Evolutionary conservation across 1,284 basidiomycete species (phyloP), one percentile per base, ranked within the genome.

Genomic region (Macrocybe sp.): DNA sequence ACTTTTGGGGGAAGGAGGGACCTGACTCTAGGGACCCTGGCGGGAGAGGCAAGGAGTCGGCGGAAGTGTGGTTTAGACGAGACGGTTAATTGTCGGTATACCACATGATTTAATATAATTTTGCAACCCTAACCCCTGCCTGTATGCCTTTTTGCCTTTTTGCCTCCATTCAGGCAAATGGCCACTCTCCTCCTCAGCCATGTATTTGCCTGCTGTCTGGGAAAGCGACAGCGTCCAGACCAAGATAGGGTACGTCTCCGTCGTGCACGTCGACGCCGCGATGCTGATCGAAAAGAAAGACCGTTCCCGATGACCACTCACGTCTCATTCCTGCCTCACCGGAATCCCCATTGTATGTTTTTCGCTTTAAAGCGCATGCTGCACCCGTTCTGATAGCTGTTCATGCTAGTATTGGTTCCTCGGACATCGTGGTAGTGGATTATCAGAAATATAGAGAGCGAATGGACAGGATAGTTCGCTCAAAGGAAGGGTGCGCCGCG

Each of bases 1-100:
- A 61, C 6, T 64, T 69, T 51, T 68, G 66, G 66, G 67, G 67
- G 0, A 67, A 60, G 52, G 59, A 62, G 37, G 67, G 67, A 4
- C 52, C 51, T 6, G 62, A 64, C 44, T 62, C 64, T 7, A 51
- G 51, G 22, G 48, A 51, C 2, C 66, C 64, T 1, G 51, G 37
- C 9, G 66, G 64, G 0, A 39, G 4, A 4, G 66, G 63, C 2
- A 66, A 64, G 52, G 60, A 60, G 11, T 55, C 60, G 22, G 68
- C 68, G 7, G 66, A 70, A 45, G 64, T 68, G 11, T 70, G 68
- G 67, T 69, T 70, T 51, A 33, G 28, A 29, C 22, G 11, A 33
- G 22, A 3, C 22, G 2, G 22, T 22, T 22, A 22, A 22, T 22
- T 22, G 22, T 22, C 22, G 22, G 4, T 22, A 22, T 14, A 14